Evolutionary conservation across 2,329 filamentous ascomycete genomes (phyloP), one percentile per base, ranked within the genome.

Genomic region (Talaromyces sp.): DNA sequence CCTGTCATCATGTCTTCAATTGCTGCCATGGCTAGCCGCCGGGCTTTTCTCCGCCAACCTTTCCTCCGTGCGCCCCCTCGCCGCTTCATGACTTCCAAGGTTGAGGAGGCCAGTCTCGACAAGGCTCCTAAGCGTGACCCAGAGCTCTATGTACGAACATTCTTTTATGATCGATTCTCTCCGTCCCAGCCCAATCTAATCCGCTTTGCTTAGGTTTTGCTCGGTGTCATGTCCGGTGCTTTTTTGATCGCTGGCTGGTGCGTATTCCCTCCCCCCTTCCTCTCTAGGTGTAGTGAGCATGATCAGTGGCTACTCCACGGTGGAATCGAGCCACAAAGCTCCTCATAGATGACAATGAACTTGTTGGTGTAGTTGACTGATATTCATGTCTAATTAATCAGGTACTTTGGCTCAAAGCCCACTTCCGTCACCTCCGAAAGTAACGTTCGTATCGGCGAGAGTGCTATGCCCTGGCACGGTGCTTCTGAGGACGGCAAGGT

Each of bases 391-490:
- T 39, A 32, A 55, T 41, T 17, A 16, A 48, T 54, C 33, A 74
- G 68, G 69, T 78, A 77, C 71, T 77, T 77, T 89, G 90, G 90
- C 76, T 85, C 87, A 76, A 89, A 89, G 69, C 94, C 94, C 62
- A 97, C 94, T 68, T 86, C 82, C 61, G 81, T 90, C 56, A 91
- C 86, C 65, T 96, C 91, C 67, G 91, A 97, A 81, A 82, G 82
- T 69, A 77, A 82, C 66, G 88, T 97, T 63, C 81, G 83, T 70
- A 85, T 95, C 69, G 86, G 87, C 71, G 78, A 85, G 68, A 83
- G 83, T 74, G 86, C 88, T 69, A 95, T 95, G 88, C 93, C 94
- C 59, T 99, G 94, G 94, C 88, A 99, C 77, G 83, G 83, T 56
- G 85, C 83, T 55, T 75, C 80, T 58, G 68, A 76, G 61, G 79